Evolutionary conservation across 352 stramenopile genomes (phyloP).

Genomic region (Phytophthora fragariae): DNA sequence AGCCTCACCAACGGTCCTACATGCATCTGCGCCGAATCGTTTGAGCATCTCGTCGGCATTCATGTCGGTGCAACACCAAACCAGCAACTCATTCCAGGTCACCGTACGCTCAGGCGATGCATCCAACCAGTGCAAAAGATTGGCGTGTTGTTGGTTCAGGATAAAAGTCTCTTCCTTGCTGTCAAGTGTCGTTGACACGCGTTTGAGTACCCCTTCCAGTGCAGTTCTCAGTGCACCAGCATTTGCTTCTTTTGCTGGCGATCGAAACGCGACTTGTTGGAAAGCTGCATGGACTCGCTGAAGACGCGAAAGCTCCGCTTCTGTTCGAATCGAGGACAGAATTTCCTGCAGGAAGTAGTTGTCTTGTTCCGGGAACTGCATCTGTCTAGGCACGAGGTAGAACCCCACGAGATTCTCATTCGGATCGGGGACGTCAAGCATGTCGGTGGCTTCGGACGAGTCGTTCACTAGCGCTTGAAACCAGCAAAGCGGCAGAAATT

Average conservation of each 20-base stretch:
- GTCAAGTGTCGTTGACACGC: background rate
- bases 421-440: slow-evolving; percentile 48
- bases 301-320: slow-evolving; percentile 37
- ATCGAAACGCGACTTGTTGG: slow-evolving; percentile 31
- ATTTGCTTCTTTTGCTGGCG: slow-evolving; percentile 18
- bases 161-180: slow-evolving; percentile 6
- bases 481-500: slow-evolving; percentile 66
- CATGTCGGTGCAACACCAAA: slow-evolving; percentile 44
- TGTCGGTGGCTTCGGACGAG: slow-evolving; percentile 12
- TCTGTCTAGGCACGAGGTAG: slow-evolving; percentile 65
- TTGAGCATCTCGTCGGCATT: slow-evolving; percentile 39
- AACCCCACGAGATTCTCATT: slow-evolving; percentile 58
- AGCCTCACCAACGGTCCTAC: slow-evolving; percentile 12
- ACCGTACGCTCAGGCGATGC: slow-evolving; percentile 12
- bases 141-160: slow-evolving; percentile 6
- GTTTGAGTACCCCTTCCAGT: slow-evolving; percentile 24
- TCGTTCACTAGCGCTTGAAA: slow-evolving; percentile 22
- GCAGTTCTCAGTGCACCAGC: slow-evolving; percentile 17
- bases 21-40: slow-evolving; percentile 29
- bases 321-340: slow-evolving; percentile 43
- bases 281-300: slow-evolving; percentile 42
- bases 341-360: slow-evolving; percentile 56
- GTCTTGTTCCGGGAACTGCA: slow-evolving; percentile 68
- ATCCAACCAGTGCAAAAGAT: slow-evolving; percentile 24
- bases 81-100: slow-evolving; percentile 50